phyloP scores from a whole-genome alignment of 1,139 yeast genomes.

The Candida sojae region DNA sequence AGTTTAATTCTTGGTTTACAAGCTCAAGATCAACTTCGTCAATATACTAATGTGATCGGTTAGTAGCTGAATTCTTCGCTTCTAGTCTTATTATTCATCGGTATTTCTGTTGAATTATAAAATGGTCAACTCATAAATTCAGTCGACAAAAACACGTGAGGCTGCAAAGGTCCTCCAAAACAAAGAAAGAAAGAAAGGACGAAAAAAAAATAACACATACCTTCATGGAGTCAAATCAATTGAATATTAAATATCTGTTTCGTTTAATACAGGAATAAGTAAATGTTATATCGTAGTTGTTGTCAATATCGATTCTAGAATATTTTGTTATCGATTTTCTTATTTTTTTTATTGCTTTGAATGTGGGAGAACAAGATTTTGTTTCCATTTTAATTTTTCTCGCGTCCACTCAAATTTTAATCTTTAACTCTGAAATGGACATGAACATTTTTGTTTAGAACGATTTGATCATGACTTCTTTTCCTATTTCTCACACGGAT shows the following conservation, averaged over 20 bases:
- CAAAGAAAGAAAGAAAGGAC: too few species aligned
- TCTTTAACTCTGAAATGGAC: background rate
- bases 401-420: background rate
- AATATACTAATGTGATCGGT: slow-evolving; percentile 56
- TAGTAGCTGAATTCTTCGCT: slow-evolving; percentile 3
- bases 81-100: too few species aligned
- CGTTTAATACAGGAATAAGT: too few species aligned
- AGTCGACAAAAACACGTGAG: slow-evolving; percentile 1
- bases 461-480: too few species aligned
- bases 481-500: too few species aligned
- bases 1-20: slow-evolving; percentile 83
- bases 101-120: too few species aligned
- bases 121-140: background rate
- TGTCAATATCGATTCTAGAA: background rate
- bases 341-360: background rate
- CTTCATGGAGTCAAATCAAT: slow-evolving; percentile 2
- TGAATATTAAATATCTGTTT: background rate
- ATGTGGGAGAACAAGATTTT: slow-evolving; percentile 1
- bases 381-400: background rate
- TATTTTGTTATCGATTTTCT: background rate
- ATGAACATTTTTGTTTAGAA: too few species aligned
- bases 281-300: background rate
- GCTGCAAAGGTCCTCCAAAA: background rate
- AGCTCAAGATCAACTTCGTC: slow-evolving; percentile 90
- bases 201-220: background rate